A percentile compares a stretch with the other conserved stretches of the same genome.
phyloP scores from a whole-genome alignment of 2,329 filamentous ascomycete genomes.

The Herpotrichia juniperi region DNA sequence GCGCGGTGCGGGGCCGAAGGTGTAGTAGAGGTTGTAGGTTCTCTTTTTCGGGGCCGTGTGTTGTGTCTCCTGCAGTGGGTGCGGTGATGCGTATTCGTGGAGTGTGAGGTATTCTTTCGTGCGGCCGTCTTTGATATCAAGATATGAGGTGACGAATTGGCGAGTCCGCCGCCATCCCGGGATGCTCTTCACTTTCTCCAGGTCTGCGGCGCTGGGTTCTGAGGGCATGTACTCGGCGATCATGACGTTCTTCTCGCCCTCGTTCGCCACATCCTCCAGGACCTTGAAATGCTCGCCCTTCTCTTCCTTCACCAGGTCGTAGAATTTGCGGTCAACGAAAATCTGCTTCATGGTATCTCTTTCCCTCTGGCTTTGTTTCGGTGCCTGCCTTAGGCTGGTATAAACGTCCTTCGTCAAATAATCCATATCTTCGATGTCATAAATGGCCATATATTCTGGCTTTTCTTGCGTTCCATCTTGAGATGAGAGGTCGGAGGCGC shows the following conservation, averaged over 20 bases:
- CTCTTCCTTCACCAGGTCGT: slow-evolving; percentile 66
- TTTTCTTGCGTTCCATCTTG: slow-evolving; percentile 44
- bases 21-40: slow-evolving; percentile 76
- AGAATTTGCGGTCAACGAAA: slow-evolving; percentile 73
- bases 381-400: slow-evolving; percentile 65
- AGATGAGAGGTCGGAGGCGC: slow-evolving; percentile 65
- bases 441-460: slow-evolving; percentile 78
- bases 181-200: slow-evolving; percentile 74
- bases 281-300: slow-evolving; percentile 63
- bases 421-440: slow-evolving; percentile 79
- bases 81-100: slow-evolving; percentile 76
- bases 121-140: slow-evolving; percentile 51
- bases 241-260: slow-evolving; percentile 61
- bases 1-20: slow-evolving; percentile 76
- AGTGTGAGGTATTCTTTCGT: slow-evolving; percentile 66
- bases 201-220: slow-evolving; percentile 63
- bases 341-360: slow-evolving; percentile 68
- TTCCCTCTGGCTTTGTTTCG: slow-evolving; percentile 64
- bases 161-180: slow-evolving; percentile 81
- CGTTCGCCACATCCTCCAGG: slow-evolving; percentile 65
- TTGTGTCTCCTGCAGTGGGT: slow-evolving; percentile 60
- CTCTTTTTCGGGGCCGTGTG: slow-evolving; percentile 63
- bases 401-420: slow-evolving; percentile 75
- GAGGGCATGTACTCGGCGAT: slow-evolving; percentile 67
- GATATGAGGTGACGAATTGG: slow-evolving; percentile 69